A percentile compares a stretch with the other conserved stretches of the same genome.
Conservation (phyloP, 352 stramenopile genomes). For the Globisporangium parvum region DNA sequence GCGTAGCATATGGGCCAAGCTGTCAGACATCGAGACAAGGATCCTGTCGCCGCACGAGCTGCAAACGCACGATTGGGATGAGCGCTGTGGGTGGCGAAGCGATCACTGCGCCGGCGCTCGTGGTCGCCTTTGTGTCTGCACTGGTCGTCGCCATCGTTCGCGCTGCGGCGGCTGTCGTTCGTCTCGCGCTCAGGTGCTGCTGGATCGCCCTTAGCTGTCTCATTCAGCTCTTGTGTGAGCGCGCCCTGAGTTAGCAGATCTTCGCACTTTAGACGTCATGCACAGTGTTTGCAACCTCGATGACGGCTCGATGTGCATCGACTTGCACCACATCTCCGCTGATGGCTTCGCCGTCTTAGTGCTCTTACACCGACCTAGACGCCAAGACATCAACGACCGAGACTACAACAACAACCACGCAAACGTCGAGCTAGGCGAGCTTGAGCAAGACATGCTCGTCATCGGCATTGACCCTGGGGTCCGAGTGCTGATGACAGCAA, state of each 20-base stretch:
- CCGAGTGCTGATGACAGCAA: too few relatives aligned
- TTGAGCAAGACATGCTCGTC: too few relatives aligned
- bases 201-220: constrained; percentile 2
- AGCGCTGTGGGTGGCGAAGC: constrained; percentile 16
- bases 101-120: not conserved
- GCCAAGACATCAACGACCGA: too few relatives aligned
- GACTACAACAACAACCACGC: too few relatives aligned
- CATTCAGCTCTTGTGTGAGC: not conserved
- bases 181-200: constrained; percentile 1
- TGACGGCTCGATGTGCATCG: too few relatives aligned
- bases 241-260: too few relatives aligned
- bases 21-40: not conserved
- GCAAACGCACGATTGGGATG: constrained; percentile 24
- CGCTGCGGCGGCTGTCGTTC: not conserved
- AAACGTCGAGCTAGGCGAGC: too few relatives aligned
- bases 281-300: too few relatives aligned
- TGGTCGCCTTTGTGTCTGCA: not conserved
- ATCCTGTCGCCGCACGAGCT: not conserved
- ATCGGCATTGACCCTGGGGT: too few relatives aligned
- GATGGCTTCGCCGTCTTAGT: too few relatives aligned
- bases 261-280: not conserved
- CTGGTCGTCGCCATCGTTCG: constrained; percentile 5
- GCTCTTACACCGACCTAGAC: too few relatives aligned
- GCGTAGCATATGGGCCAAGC: not conserved
- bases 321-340: too few relatives aligned